Evolutionary conservation across 78 protist genomes (phyloP).

Genomic region (Goniomonas avonlea): DNA sequence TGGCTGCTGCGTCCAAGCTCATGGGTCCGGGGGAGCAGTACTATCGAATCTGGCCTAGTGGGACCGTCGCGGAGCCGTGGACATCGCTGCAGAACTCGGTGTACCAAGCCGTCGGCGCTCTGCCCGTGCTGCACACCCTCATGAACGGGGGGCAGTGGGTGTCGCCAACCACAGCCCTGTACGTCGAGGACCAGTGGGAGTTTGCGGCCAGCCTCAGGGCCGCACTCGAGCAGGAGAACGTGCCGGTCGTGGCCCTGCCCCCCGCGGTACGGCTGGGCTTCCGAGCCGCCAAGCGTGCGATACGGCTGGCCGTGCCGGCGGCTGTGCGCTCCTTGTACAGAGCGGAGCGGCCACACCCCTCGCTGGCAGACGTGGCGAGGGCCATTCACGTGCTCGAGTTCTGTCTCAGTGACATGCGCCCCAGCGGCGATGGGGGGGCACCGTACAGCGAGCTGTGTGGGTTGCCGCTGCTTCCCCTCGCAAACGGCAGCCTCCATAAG

Average conservation of each 20-base stretch:
- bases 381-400: background rate
- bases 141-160: slow-evolving; percentile 5
- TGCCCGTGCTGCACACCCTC: background rate
- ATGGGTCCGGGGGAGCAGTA: background rate
- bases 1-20: background rate
- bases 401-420: background rate
- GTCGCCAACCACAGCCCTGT: background rate
- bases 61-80: slow-evolving; percentile 13
- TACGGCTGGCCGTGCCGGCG: background rate
- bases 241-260: background rate
- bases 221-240: background rate
- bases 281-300: background rate
- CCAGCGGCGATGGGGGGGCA: slow-evolving; percentile 3
- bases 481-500: background rate
- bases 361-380: background rate
- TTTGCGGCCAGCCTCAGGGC: background rate
- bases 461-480: background rate
- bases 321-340: background rate
- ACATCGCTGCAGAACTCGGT: background rate
- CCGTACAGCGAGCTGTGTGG: background rate
- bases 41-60: slow-evolving; percentile 5
- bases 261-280: background rate
- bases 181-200: background rate
- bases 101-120: background rate
- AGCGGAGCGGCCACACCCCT: background rate